Evolutionary conservation across 805 yeast genomes (phyloP), one percentile per base, ranked within the genome.

Genomic region (Kluyveromyces aestuarii): DNA sequence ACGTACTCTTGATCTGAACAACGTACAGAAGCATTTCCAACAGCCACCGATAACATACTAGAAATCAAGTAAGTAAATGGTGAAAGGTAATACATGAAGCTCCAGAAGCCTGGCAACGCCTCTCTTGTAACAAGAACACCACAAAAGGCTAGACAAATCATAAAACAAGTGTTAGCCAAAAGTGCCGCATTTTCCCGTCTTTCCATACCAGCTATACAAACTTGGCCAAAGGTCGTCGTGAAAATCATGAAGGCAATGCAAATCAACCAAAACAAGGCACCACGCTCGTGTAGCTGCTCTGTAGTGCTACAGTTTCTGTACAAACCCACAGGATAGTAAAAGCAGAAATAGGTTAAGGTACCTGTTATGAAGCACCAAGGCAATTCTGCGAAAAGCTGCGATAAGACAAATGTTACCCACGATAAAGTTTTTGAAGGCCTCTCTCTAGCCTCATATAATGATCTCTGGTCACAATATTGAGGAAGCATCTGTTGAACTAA

Each of bases 1-100:
- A 45, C 54, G 18, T 51, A 51, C 45, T 60, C 64, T 18, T 59
- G 53, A 7, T 42, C 17, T 1, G 74, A 48, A 59, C 85, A 80
- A 2, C 51, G 50, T 35, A 80, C 78, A 0, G 61, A 51, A 8
- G 70, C 62, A 47, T 70, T 69, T 50, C 77, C 80, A 52, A 79
- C 63, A 51, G 76, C 77, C 41, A 76, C 66, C 43, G 76, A 68
- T 41, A 80, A 61, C 55, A 78, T 62, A 27, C 76, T 76, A 48
- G 70, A 69, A 27, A 72, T 61, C 50, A 67, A 67, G 53, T 72
- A 72, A 1, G 75, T 72, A 53, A 64, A 68, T 39, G 77, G 77
- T 1, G 73, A 68, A 13, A 63, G 61, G 48, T 65, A 67, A 57
- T 66, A 69, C 67, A 71, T 63, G 50, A 67, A 71, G 1, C 63